Evolutionary conservation across 805 yeast species (phyloP), one percentile per base, ranked within the genome.

Genomic region (Myxozyma nipponensis): DNA sequence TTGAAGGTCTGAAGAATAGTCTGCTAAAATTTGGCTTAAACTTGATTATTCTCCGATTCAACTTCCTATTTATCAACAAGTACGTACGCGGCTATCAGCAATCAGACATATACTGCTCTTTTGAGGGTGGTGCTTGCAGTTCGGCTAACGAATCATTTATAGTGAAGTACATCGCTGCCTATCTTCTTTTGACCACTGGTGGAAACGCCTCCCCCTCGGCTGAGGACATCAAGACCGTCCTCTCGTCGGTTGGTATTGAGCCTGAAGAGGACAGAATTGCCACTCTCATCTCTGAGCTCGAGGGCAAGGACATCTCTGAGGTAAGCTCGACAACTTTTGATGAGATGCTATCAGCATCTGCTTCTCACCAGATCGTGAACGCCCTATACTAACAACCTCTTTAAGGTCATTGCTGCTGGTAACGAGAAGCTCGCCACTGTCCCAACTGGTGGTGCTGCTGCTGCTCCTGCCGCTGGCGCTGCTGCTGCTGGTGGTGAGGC

Each of bases 121-220:
- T n/a, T n/a, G n/a, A n/a, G n/a, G n/a, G n/a, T n/a, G n/a, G n/a
- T n/a, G n/a, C n/a, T n/a, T n/a, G n/a, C n/a, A n/a, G n/a, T n/a
- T n/a, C n/a, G n/a, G n/a, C n/a, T n/a, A n/a, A n/a, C n/a, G n/a
- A n/a, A n/a, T n/a, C n/a, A n/a, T 19, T 30, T 40, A 10, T 43
- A 72, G 79, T 89, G 97, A 93, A 89, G 86, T 91, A 91, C 84
- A 85, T 93, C 79, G 98, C 98, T 78, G 98, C 98, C 77, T 93
- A 93, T 82, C 85, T 93, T 77, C 85, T 91, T 78, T 83, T 93
- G 77, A 89, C 84, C 79, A 89, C 93, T 75, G 96, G 96, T 77
- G 98, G 98, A 74, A 83, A 82, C 80, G 74, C 89, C 72, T 71
- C 93, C 69, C 98, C 98, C 77, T 78, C 95, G 66, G 95, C 95